These are phyloP conservation scores for Suhomyces sp. DNA, from an alignment of 805 yeast species.

Conservation along the genomic window DNA sequence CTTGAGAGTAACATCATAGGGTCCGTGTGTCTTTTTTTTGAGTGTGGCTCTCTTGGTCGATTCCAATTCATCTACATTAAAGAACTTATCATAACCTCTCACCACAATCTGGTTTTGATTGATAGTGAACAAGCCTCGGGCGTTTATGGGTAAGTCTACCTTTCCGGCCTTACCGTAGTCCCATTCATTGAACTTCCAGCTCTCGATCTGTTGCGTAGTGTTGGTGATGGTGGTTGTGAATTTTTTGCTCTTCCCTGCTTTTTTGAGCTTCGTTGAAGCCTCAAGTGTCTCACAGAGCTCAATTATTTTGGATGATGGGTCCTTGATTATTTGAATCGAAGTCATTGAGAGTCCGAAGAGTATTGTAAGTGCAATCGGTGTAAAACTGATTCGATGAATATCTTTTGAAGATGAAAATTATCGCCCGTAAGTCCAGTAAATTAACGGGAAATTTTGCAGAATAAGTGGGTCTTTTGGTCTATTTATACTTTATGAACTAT, in stretches of 20 bases:
- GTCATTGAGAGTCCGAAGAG: too few species aligned
- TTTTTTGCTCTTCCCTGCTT: constrained; percentile 23
- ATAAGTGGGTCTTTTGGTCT: too few species aligned
- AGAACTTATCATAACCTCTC: constrained; percentile 94
- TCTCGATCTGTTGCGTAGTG: constrained; percentile 12
- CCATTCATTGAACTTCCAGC: constrained; percentile 91
- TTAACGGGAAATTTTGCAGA: too few species aligned
- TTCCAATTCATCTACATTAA: constrained; percentile 68
- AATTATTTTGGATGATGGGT: too few species aligned
- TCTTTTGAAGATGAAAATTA: neutral
- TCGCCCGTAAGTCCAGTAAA: too few species aligned
- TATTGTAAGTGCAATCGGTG: too few species aligned
- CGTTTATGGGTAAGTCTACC: constrained; percentile 62
- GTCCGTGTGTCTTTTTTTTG: constrained; percentile 56
- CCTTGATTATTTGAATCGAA: too few species aligned
- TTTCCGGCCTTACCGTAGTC: constrained; percentile 61
- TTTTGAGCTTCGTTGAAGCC: constrained; percentile 15
- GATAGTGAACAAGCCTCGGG: constrained; percentile 79
- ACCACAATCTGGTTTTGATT: constrained; percentile 52
- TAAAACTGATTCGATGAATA: neutral
- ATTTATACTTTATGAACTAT: too few species aligned
- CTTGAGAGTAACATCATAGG: constrained; percentile 77
- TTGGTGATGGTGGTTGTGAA: constrained; percentile 12
- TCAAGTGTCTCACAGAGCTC: constrained; percentile 21
- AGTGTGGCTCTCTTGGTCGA: constrained; percentile 52